Evolutionary conservation across 139 green algal genomes (phyloP), one percentile per base, ranked within the genome.

Genomic region (Chlorella sp.): DNA sequence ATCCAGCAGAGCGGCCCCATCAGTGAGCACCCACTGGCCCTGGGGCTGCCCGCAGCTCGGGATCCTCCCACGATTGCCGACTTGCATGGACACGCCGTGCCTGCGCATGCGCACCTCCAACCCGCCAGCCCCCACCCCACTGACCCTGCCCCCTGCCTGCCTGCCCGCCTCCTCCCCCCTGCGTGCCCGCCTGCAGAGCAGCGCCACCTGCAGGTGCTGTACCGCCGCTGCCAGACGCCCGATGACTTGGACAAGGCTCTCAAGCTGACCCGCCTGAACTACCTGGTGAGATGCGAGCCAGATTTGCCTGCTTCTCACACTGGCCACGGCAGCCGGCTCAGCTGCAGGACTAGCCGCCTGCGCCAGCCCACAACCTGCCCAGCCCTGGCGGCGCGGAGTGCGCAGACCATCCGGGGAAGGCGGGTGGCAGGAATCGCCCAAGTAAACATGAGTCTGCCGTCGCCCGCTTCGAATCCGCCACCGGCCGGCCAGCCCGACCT

Each of bases 221-320:
- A 90, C 70, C 69, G 87, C 62, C 85, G 85, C 48, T 91, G 88
- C 80, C 51, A 83, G 38, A 86, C 73, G 3, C 44, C 72, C 0
- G 86, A 91, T 28, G 88, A 91, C 8, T 70, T 91, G 41, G 86
- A 91, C 41, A 87, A 87, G 56, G 88, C 88, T 1, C 81, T 91
- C 13, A 70, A 83, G 30, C 41, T 90, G n/a, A 91, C 86, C 8
- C 64, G 86, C 34, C 72, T 90, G n/a, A 90, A 90, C 58, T 90
- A 88, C 48, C 81, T 90, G 28, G 51, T 60, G 51, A 26, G 51
- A 2, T n/a, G n/a, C n/a, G n/a, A n/a, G n/a, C n/a, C n/a, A n/a
- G n/a, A n/a, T n/a, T n/a, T n/a, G n/a, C n/a, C n/a, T n/a, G n/a
- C 51, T 54, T 54, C 11, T 54, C 46, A 20, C 51, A 24, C 51